A percentile compares a stretch with the other conserved stretches of the same genome.
Conservation (phyloP, 345 rosid genomes). For the Acer yangbiense region DNA sequence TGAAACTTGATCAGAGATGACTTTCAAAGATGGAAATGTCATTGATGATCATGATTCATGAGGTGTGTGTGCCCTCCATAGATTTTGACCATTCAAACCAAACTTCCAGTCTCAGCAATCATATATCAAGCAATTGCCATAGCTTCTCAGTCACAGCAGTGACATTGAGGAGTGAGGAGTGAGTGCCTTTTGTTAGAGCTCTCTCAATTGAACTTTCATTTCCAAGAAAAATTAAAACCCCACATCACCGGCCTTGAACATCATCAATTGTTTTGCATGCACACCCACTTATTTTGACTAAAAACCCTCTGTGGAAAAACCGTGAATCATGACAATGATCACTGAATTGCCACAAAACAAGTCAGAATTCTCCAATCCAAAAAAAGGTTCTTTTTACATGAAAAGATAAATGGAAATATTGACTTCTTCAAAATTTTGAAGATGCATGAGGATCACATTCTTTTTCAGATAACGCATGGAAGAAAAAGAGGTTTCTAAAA, state of each 20-base stretch:
- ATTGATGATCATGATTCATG: conserved; percentile 6
- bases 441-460: not conserved
- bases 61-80: not conserved
- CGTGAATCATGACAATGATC: not conserved
- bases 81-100: conserved; percentile 1
- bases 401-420: not conserved
- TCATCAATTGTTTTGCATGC: too few relatives aligned
- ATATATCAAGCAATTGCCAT: not conserved
- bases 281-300: not conserved
- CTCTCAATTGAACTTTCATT: not conserved
- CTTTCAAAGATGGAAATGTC: not conserved
- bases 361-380: not conserved
- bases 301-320: not conserved
- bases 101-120: not conserved
- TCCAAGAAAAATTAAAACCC: not conserved
- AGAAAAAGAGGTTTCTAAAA: not conserved
- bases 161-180: not conserved
- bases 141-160: not conserved
- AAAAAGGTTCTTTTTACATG: not conserved
- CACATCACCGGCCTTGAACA: not conserved
- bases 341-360: not conserved
- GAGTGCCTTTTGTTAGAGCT: not conserved
- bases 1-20: not conserved
- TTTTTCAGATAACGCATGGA: not conserved
- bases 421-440: not conserved